Percentiles rank a stretch among this genome's conserved stretches.
These are phyloP conservation scores for Cordyceps javanica DNA, from an alignment of 2,329 filamentous ascomycete genomes.

Conservation along the genomic window DNA sequence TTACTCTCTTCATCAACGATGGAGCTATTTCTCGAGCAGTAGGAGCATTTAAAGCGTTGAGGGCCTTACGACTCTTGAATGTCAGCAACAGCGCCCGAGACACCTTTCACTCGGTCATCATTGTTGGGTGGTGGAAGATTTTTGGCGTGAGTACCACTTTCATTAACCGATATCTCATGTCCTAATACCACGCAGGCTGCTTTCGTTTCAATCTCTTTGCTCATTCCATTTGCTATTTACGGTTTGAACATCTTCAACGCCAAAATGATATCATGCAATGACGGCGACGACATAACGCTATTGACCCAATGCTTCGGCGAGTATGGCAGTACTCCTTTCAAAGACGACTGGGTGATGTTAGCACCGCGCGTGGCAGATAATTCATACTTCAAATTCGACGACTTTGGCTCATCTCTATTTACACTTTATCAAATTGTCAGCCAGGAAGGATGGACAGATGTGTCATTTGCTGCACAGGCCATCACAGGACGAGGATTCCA, in stretches of 20 bases:
- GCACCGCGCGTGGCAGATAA: slow-evolving; percentile 78
- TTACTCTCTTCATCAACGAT: slow-evolving; percentile 73
- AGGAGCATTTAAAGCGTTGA: slow-evolving; percentile 92
- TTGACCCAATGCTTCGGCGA: slow-evolving; percentile 79
- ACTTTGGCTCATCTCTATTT: slow-evolving; percentile 89
- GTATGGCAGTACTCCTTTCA: slow-evolving; percentile 68
- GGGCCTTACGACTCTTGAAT: slow-evolving; percentile 85
- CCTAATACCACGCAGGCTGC: slow-evolving; percentile 50
- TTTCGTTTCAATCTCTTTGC: slow-evolving; percentile 86
- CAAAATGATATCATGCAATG: slow-evolving; percentile 71
- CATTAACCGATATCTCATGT: not conserved
- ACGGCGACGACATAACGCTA: slow-evolving; percentile 45
- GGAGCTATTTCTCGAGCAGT: slow-evolving; percentile 83
- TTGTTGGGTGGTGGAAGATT: slow-evolving; percentile 91
- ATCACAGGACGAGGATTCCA: slow-evolving; percentile 74
- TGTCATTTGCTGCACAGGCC: slow-evolving; percentile 77
- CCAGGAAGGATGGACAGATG: slow-evolving; percentile 94
- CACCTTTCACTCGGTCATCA: slow-evolving; percentile 94
- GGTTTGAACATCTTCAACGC: slow-evolving; percentile 90
- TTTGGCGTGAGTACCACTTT: slow-evolving; percentile 55
- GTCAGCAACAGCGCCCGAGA: slow-evolving; percentile 93
- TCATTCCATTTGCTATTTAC: slow-evolving; percentile 96
- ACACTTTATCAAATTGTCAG: slow-evolving; percentile 98
- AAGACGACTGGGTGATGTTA: slow-evolving; percentile 68
- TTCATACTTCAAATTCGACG: slow-evolving; percentile 84